Base-by-base conservation (phyloP, 345 rosid genomes). In the Zanthoxylum bungeanum region DNA sequence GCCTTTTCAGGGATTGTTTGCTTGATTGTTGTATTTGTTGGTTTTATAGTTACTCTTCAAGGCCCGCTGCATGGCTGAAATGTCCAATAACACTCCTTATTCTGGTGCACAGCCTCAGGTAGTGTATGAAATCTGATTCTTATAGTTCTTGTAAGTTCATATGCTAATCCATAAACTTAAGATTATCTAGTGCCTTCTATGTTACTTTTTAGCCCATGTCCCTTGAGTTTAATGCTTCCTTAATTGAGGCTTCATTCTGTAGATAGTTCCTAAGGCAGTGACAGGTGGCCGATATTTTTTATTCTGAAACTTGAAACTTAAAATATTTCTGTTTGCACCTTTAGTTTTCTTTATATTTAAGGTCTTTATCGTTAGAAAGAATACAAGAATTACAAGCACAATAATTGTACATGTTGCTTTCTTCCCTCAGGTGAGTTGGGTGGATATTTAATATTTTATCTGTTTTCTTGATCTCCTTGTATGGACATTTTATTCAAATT, bases 21-120 rank as follows among this genome's bases (percentile, higher is more conserved):
- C 36, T n/a, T 53, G n/a, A 22, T 36, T 24, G 11, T 24, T 53
- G 62, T 68, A 60, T 63, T 63, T 59, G 27, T 73, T 74, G 47
- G 49, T 59, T 49, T 60, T 80, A 73, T 71, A 84, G 84, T 42
- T 60, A 51, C 74, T 69, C 28, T 65, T 40, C 57, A 68, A 69
- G 75, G 81, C 70, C 69, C 52, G 2, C 71, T 36, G 59, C 51
- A 46, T 78, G 76, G 79, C 60, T 73, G 69, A 78, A 30, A 91
- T 93, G 98, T 85, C 89, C 58, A 93, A 90, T 69, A 90, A 91
- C 70, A 81, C 89, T 51, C 91, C 87, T 52, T 88, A 82, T 81
- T 81, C 91, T 42, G 85, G 91, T 76, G 69, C 83, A 72, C 92
- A n/a, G n/a, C n/a, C n/a, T n/a, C n/a, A 87, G 96, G 96, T 91